Base-by-base conservation (phyloP, 2,329 filamentous ascomycete species). In the Zasmidium cellare region DNA sequence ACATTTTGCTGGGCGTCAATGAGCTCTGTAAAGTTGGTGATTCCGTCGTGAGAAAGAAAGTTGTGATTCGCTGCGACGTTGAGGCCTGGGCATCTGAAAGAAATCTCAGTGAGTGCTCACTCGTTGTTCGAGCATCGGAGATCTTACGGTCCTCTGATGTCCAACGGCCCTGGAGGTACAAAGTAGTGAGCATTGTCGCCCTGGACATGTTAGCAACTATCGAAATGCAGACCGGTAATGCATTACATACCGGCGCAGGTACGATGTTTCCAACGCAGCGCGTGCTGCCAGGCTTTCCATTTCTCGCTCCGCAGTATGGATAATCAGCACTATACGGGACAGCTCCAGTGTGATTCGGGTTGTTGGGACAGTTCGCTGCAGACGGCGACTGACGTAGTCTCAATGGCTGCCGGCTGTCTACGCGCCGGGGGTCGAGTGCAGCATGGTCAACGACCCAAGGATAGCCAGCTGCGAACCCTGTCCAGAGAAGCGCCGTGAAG, bases 21-120 rank as follows among this genome's bases (percentile, higher is more conserved):
- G 14, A 77, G 69, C 62, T 78, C 75, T 23, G 35, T 41, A 18
- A 9, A 41, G 16, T 9, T 41, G 35, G 35, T 41, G 35, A 41
- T 72, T 44, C 76, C 77, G 54, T 79, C 76, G 44, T 71, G 74
- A 38, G 75, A 69, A 7, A 78, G 66, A 67, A 78, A 78, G 65
- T 72, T 70, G 63, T 77, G 74, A 56, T 79, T 79, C 16, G 77
- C 76, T 20, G 74, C 74, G 5, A 75, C 69, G 50, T 79, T 77
- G 45, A 78, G 57, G 19, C 75, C 76, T 16, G 62, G 60, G 51
- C 59, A 64, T n/a, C 69, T 69, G 22, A 75, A 75, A 5, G 3
- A 18, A 41, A 18, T 14, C 6, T 28, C 25, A 28, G 11, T 28
- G n/a, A 28, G 6, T 6, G 25, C 25, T 28, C 25, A n/a, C 25